Base-by-base conservation (phyloP, 768 basidiomycete species). In the Kwoniella newhampshirensis region DNA sequence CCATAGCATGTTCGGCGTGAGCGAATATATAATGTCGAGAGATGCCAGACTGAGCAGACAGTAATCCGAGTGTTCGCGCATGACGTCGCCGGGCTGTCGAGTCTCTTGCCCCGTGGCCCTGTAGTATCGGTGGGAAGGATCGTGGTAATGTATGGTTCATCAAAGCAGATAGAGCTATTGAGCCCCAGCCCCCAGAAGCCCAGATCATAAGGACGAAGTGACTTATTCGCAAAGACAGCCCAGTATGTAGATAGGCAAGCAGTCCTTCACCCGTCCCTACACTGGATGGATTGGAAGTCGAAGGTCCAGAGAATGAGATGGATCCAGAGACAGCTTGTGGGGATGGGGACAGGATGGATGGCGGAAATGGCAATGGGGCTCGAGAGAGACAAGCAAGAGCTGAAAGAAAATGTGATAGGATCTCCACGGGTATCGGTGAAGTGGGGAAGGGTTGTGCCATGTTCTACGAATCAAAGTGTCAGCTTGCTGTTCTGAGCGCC, bases 1-100 rank as follows among this genome's bases (percentile, higher is more conserved):
- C 91, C 59, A 94, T 89, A 0, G 86, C 81, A 66, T 86, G 85
- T 2, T 86, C 80, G n/a, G 89, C 77, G 20, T 83, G 78, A 6
- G 76, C 75, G 1, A 88, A 82, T 18, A 94, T 87, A 7, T 83
- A 80, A 0, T 83, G 80, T 23, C 89, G 83, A 26, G 85, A 80
- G 39, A 96, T 82, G 18, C 85, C 84, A 3, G 90, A 88, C 25
- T 86, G 79, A 6, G 79, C 76, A 44, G 84, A 85, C 40, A 73
- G 55, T 11, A 48, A 18, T 2, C 44, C 42, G 5, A 69, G 56
- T 21, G 37, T 39, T 45, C 63, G 26, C 17, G 51, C 50, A 25
- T 65, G 47, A 12, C 54, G 52, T 12, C 58, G 42, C 20, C 62
- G 43, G 0, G 54, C 27, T 2, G 36, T 26, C 1, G 46, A 13